phyloP scores from a whole-genome alignment of 2,329 filamentous ascomycete genomes.

The Calonectria henricotiae region DNA sequence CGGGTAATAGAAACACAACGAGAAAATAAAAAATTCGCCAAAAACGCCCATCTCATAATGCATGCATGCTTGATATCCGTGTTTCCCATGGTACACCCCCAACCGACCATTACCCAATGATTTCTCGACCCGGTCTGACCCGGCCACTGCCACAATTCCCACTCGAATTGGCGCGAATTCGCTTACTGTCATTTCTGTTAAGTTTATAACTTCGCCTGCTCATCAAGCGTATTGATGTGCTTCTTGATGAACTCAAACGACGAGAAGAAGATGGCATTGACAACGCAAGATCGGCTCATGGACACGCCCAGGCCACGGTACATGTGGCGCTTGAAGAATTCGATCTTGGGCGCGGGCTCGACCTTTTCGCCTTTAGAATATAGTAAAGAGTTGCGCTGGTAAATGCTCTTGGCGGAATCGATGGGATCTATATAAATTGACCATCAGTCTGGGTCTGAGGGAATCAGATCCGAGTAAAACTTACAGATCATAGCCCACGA shows the following conservation, averaged over 20 bases:
- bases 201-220: slow-evolving; percentile 53
- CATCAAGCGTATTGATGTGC: slow-evolving; percentile 71
- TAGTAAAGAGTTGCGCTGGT: slow-evolving; percentile 85
- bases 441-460: slow-evolving; percentile 30
- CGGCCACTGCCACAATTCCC: slow-evolving; percentile 16
- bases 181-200: slow-evolving; percentile 9
- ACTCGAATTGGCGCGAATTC: slow-evolving; percentile 35
- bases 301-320: slow-evolving; percentile 89
- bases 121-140: slow-evolving; percentile 31
- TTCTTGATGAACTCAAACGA: slow-evolving; percentile 89
- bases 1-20: slow-evolving; percentile 2
- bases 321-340: slow-evolving; percentile 84
- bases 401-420: slow-evolving; percentile 88
- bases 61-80: slow-evolving; percentile 45
- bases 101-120: slow-evolving; percentile 35
- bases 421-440: slow-evolving; percentile 71
- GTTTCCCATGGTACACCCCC: slow-evolving; percentile 37
- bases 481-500: slow-evolving; percentile 85
- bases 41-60: slow-evolving; percentile 52
- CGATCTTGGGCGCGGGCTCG: slow-evolving; percentile 79
- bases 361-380: slow-evolving; percentile 77
- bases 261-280: slow-evolving; percentile 93
- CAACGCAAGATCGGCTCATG: slow-evolving; percentile 85
- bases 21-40: slow-evolving; percentile 36
- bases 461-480: slow-evolving; percentile 53